phyloP scores from a whole-genome alignment of 2,329 filamentous ascomycete species.

The Neobulgaria alba region DNA sequence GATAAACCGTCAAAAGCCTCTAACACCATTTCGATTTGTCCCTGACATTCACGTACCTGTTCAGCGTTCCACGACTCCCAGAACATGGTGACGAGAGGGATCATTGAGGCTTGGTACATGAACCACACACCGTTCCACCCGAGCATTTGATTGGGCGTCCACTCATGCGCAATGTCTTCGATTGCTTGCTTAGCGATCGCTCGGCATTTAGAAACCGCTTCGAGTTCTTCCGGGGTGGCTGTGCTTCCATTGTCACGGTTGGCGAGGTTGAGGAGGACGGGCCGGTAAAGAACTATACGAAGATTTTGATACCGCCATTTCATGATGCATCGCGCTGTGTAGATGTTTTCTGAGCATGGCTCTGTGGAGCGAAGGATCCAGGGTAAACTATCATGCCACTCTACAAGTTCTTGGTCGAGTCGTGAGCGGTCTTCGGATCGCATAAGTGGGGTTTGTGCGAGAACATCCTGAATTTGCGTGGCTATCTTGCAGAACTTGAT shows the following conservation, averaged over 20 bases:
- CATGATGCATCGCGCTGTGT: constrained; percentile 65
- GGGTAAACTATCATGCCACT: constrained; percentile 65
- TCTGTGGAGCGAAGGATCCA: constrained; percentile 55
- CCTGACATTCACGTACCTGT: constrained; percentile 37
- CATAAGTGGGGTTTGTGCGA: constrained; percentile 61
- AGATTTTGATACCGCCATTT: constrained; percentile 77
- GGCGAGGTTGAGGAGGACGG: constrained; percentile 59
- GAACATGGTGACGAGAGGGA: constrained; percentile 67
- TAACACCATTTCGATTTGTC: constrained; percentile 49
- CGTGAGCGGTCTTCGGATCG: constrained; percentile 56
- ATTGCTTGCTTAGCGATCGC: constrained; percentile 63
- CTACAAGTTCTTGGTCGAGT: constrained; percentile 59
- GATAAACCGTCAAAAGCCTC: constrained; percentile 55
- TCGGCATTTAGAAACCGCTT: constrained; percentile 60
- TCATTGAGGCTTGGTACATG: constrained; percentile 72
- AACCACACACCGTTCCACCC: constrained; percentile 81
- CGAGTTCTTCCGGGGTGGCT: constrained; percentile 50
- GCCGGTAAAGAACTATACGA: constrained; percentile 66
- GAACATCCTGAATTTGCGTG: constrained; percentile 66
- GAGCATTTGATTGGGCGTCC: constrained; percentile 64
- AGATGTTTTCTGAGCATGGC: constrained; percentile 61
- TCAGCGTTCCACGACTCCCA: constrained; percentile 42
- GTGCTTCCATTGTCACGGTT: constrained; percentile 17
- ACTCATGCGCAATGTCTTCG: constrained; percentile 62
- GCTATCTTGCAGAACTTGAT: constrained; percentile 74